Conservation (phyloP, 2,329 filamentous ascomycete genomes). For the Aspergillus alliaceus region DNA sequence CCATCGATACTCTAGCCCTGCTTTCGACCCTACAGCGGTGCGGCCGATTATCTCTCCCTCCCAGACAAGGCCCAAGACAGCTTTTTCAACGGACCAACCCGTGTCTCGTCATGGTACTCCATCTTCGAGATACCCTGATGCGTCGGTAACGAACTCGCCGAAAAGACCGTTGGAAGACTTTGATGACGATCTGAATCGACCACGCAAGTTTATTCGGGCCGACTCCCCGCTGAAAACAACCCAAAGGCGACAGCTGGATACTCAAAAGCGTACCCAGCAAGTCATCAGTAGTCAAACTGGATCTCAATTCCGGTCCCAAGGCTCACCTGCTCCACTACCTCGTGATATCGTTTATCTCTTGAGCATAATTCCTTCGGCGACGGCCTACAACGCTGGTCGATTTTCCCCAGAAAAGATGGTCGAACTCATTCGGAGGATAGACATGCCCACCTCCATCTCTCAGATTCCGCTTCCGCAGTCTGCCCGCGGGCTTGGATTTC, state of each 20-base stretch:
- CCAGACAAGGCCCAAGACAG: constrained; percentile 68
- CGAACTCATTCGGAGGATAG: constrained; percentile 66
- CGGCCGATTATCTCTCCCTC: constrained; percentile 80
- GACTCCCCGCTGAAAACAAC: constrained; percentile 91
- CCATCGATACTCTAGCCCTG: constrained; percentile 69
- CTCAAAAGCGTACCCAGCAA: constrained; percentile 57
- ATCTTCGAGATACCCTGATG: constrained; percentile 35
- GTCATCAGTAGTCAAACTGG: constrained; percentile 28
- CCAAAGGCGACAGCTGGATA: constrained; percentile 79
- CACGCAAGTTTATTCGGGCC: constrained; percentile 83
- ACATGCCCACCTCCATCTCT: constrained; percentile 58
- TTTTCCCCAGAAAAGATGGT: constrained; percentile 73
- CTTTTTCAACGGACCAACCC: constrained; percentile 28
- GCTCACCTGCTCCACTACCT: constrained; percentile 67
- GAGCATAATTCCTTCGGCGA: constrained; percentile 71
- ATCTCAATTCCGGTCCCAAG: constrained; percentile 51
- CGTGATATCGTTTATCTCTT: constrained; percentile 64
- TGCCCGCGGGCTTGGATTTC: constrained; percentile 33
- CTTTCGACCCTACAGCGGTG: constrained; percentile 80
- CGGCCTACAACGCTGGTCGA: constrained; percentile 68
- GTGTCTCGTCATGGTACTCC: constrained; percentile 37
- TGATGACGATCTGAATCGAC: constrained; percentile 69
- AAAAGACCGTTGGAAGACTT: constrained; percentile 69
- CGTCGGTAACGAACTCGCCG: constrained; percentile 43
- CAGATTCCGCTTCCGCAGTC: constrained; percentile 40